Percentiles rank a stretch among this genome's conserved stretches.
Conservation (phyloP, 192 early-diverging fungal genomes). For the Mortierella hygrophila region DNA sequence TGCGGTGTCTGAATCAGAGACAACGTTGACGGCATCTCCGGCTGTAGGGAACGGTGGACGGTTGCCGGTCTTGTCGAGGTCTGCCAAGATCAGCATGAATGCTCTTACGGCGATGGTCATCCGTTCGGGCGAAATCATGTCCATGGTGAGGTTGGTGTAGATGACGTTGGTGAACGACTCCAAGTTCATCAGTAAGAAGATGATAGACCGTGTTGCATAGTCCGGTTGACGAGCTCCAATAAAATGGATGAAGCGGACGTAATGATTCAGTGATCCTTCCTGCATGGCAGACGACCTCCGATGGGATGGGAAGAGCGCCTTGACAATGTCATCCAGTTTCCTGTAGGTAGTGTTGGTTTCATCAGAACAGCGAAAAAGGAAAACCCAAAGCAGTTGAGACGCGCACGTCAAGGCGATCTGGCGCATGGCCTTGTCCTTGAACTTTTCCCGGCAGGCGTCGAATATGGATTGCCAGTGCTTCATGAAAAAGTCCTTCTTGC, state of each 20-base stretch:
- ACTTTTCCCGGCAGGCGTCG: conserved; percentile 76
- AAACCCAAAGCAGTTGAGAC: conserved; percentile 91
- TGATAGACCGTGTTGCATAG: conserved; percentile 76
- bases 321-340: conserved; percentile 69
- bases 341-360: conserved; percentile 63
- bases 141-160: conserved; percentile 57
- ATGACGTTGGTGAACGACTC: conserved; percentile 61
- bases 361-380: conserved; percentile 91
- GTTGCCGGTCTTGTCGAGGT: conserved; percentile 68
- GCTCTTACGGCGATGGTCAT: conserved; percentile 81
- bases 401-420: conserved; percentile 84
- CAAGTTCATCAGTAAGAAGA: conserved; percentile 73
- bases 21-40: conserved; percentile 53
- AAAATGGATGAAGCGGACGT: conserved; percentile 81
- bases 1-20: conserved; percentile 38
- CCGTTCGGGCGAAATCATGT: conserved; percentile 74
- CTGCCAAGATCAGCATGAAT: conserved; percentile 79
- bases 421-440: conserved; percentile 80
- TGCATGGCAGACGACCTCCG: conserved; percentile 67
- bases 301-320: conserved; percentile 74
- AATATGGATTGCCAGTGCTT: conserved; percentile 80
- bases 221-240: conserved; percentile 70
- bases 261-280: conserved; percentile 76
- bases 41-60: conserved; percentile 64
- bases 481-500: conserved; percentile 89